Base-by-base conservation (phyloP, 768 basidiomycete species). In the Scleroderma bovista region DNA sequence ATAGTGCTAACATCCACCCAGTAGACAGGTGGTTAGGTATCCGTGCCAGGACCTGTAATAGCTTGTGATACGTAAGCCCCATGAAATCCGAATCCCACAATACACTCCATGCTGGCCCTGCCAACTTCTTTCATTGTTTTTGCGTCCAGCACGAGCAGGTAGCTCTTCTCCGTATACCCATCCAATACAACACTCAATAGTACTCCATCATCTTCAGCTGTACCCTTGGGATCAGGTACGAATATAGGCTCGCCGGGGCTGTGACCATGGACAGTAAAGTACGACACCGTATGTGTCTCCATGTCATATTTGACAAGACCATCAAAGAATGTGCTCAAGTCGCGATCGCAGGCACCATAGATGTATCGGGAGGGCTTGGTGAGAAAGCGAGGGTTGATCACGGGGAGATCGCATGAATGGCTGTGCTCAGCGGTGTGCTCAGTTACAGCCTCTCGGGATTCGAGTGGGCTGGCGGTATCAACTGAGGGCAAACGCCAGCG, bases 221-320 rank as follows among this genome's bases (percentile, higher is more conserved):
- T 52, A 16, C 57, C 60, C 17, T 61, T 40, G 0, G 71, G 69
- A n/a, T 65, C 41, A 1, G 60, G 45, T 11, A 71, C 60, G 29
- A 72, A 73, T 36, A 73, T 67, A 16, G 72, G 66, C 53, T 72
- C 70, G 13, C 69, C 62, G 5, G 70, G 64, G 10, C 46, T 69
- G 37, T 68, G 64, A 23, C 62, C 65, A 8, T 60, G 46, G n/a
- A n/a, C n/a, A n/a, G n/a, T n/a, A n/a, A n/a, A n/a, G n/a, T n/a
- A n/a, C n/a, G n/a, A n/a, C n/a, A n/a, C n/a, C n/a, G 33, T 50
- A n/a, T 51, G 51, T 10, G 60, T 48, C 46, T 58, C 50, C 52
- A 51, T 62, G 51, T 72, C 68, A 23, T n/a, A n/a, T n/a, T n/a
- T n/a, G n/a, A n/a, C n/a, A n/a, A n/a, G n/a, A 3, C 64, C 57